Percentiles rank a stretch among this genome's conserved stretches.
Evolutionary conservation across 139 green algal genomes (phyloP).

Genomic region (Coelastrella sp.): DNA sequence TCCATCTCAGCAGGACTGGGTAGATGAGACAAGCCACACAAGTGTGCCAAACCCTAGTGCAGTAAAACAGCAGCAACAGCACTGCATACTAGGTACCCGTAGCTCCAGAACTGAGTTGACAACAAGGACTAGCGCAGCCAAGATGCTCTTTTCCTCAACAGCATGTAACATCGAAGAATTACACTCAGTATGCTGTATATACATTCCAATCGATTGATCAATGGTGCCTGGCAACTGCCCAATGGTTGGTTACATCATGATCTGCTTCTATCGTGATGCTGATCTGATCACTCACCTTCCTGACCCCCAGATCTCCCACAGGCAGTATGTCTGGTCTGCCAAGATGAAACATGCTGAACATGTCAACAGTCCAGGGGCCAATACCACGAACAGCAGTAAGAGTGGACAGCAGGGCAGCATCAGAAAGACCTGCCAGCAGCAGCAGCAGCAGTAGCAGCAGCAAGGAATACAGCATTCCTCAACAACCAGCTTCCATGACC

Average conservation of each 20-base stretch:
- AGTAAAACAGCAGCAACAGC: not conserved
- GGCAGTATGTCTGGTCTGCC: constrained; percentile 70
- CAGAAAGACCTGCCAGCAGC: constrained; percentile 49
- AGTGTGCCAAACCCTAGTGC: not conserved
- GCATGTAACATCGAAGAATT: no score
- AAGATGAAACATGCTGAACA: constrained; percentile 69
- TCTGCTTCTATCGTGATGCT: no score
- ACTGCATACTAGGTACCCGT: not conserved
- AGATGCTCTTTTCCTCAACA: no score
- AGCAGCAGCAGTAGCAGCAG: not conserved
- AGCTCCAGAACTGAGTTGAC: no score
- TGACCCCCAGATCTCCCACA: constrained; percentile 70
- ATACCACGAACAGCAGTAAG: constrained; percentile 62
- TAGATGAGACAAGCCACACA: constrained; percentile 17
- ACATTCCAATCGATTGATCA: no score
- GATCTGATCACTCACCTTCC: constrained; percentile 71
- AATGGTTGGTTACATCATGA: no score
- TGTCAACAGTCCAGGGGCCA: constrained; percentile 56
- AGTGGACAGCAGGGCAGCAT: constrained; percentile 29
- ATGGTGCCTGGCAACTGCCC: no score
- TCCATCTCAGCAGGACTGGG: constrained; percentile 61
- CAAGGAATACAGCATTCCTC: not conserved
- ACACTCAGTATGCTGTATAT: no score
- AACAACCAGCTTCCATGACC: no score
- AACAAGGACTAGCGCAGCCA: no score